Base-by-base conservation (phyloP, 2,329 filamentous ascomycete genomes). In the Fusarium sp. region DNA sequence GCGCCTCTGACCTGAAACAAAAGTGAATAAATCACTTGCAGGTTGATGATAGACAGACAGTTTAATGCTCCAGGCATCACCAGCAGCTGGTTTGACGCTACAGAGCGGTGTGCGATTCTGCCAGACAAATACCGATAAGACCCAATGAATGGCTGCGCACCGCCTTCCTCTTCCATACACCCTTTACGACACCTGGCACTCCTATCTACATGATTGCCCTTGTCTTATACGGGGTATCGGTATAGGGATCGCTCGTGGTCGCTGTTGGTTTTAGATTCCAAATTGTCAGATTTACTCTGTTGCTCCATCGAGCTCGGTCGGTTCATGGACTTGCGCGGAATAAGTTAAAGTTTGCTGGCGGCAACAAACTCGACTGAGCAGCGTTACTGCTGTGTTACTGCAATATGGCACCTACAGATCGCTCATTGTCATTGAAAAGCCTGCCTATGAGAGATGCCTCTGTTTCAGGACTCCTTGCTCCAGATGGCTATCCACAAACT, bases 401-500 rank as follows among this genome's bases (percentile, higher is more conserved):
- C 52, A 58, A 14, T 51, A 75, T 63, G 48, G 75, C 73, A 72
- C 42, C 67, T 51, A 58, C 73, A 67, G 68, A 76, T 61, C 72
- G 68, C 29, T 54, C 73, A 39, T 64, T 63, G 68, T 73, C 68
- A 42, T 38, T 72, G 12, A 77, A 67, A 55, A 65, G 41, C 56
- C 70, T 78, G 21, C 73, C 77, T 54, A 55, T 71, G 10, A 71
- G 71, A 41, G 70, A 77, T 78, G 49, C 65, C 77, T 59, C 73
- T 78, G 61, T 75, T 76, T 66, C 69, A 35, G 69, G 61, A 91
- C 93, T 70, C 92, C 93, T 77, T 88, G 96, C 79, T 88, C 93
- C 78, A 94, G 94, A 84, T 90, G 94, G 83, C 85, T 97, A 77
- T 97, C 97, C 87, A 94, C 93, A 80, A 93, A 97, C 77, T 95